Evolutionary conservation across 257 asterid genomes (phyloP).

Genomic region (Asclepias syriaca): DNA sequence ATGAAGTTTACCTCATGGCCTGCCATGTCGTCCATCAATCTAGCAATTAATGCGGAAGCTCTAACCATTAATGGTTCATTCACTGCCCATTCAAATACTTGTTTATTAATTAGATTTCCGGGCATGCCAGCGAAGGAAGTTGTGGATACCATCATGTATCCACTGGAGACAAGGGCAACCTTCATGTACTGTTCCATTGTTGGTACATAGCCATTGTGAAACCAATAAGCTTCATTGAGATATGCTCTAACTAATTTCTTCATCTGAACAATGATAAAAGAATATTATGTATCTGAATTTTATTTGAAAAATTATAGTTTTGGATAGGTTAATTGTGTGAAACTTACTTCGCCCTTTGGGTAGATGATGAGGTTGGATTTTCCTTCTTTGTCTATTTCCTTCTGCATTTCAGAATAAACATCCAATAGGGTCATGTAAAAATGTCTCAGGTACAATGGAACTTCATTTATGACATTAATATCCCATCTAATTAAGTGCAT

Average conservation of each 20-base stretch:
- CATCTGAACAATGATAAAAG: background rate
- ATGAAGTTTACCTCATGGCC: slow-evolving; percentile 29
- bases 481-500: no score
- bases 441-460: slow-evolving; percentile 15
- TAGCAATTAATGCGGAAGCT: slow-evolving; percentile 18
- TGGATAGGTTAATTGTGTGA: no score
- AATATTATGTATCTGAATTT: no score
- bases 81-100: slow-evolving; percentile 28
- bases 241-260: slow-evolving; percentile 20
- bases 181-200: slow-evolving; percentile 30
- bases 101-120: slow-evolving; percentile 1
- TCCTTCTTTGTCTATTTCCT: slow-evolving; percentile 14
- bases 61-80: slow-evolving; percentile 19
- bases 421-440: slow-evolving; percentile 10
- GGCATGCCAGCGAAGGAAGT: slow-evolving; percentile 26
- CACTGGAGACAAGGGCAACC: slow-evolving; percentile 5
- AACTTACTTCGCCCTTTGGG: slow-evolving; percentile 18
- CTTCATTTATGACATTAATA: no score
- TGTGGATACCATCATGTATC: slow-evolving; percentile 8
- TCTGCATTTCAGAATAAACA: slow-evolving; percentile 16
- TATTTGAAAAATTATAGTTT: no score
- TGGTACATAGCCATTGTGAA: slow-evolving; percentile 10
- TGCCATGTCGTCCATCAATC: slow-evolving; percentile 31
- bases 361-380: background rate
- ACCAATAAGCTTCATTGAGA: slow-evolving; percentile 31